Conservation (phyloP, 1,284 basidiomycete species). For the Sanghuangporus weigelae region DNA sequence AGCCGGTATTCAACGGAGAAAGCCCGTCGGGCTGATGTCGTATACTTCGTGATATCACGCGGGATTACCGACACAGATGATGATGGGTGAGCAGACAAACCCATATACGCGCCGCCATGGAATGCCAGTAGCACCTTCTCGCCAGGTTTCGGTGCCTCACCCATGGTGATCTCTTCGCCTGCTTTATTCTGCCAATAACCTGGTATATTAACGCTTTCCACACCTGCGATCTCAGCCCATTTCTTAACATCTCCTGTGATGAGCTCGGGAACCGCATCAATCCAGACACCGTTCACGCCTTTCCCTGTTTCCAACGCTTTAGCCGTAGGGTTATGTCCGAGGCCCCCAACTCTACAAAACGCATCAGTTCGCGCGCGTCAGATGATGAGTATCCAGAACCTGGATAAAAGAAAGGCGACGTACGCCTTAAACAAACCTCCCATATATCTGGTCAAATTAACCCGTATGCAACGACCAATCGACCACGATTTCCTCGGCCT, state of each 20-base stretch:
- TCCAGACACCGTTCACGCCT: constrained; percentile 29
- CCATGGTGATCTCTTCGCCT: constrained; percentile 20
- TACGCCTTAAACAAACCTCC: background rate
- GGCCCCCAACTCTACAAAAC: background rate
- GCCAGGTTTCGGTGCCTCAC: constrained; percentile 30
- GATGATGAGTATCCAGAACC: background rate
- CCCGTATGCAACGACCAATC: constrained; percentile 1
- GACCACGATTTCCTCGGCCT: constrained; percentile 13
- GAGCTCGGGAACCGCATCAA: constrained; percentile 48
- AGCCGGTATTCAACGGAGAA: constrained; percentile 33
- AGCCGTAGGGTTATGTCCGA: constrained; percentile 4
- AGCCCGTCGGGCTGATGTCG: constrained; percentile 25
- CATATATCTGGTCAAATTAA: background rate
- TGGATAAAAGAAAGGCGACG: background rate
- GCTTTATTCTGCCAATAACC: constrained; percentile 19
- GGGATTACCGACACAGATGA: constrained; percentile 28
- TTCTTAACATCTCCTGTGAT: constrained; percentile 35
- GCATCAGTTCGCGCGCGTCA: background rate
- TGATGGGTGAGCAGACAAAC: constrained; percentile 39
- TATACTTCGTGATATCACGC: constrained; percentile 20
- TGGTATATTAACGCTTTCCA: constrained; percentile 18
- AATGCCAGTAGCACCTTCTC: constrained; percentile 43
- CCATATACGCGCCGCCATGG: constrained; percentile 46
- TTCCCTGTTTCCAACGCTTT: constrained; percentile 9
- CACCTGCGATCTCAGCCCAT: constrained; percentile 19